Base-by-base conservation (phyloP, 1,284 basidiomycete genomes). In the Heterobasidion irregulare region DNA sequence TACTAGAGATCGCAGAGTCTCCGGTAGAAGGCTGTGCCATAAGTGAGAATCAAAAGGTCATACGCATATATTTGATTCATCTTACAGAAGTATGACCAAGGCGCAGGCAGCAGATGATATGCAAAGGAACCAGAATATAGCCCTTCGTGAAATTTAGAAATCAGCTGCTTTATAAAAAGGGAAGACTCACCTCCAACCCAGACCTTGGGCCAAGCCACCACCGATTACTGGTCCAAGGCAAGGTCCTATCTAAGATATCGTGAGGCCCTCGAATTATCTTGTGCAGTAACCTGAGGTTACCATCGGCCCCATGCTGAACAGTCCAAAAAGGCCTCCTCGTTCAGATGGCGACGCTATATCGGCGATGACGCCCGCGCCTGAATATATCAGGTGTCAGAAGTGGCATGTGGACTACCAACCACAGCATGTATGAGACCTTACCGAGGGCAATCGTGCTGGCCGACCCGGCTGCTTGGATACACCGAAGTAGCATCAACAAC, bases 71-170 rank as follows among this genome's bases (percentile, higher is more conserved):
- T 8, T 50, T 35, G 45, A 26, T 26, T 1, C 12, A 2, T 73
- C 81, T 52, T 60, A 86, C 84, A 81, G 61, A 8, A 83, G 62
- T 59, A 89, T 75, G 36, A 75, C 65, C 6, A 86, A 44, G 34
- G 81, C 70, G 61, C 82, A 83, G 5, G 72, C 59, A 0, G 73
- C 79, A 7, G 84, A 74, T 0, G 78, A 64, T 4, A 89, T 90
- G 54, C 77, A 78, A 8, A 92, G 68, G 63, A 92, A 87, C 87
- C 87, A 92, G 65, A 92, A 92, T 26, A 92, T 86, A 2, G 86
- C 75, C 62, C 88, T 84, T 50, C 19, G 32, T 16, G 51, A 16
- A 6, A 38, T 55, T 13, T 57, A n/a, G 55, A 45, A 8, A 26
- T 12, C 10, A 26, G 55, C 33, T 13, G 47, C 34, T 8, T 8